phyloP scores from a whole-genome alignment of 371 early-diverging fungal species.

The Mucor racemosus region DNA sequence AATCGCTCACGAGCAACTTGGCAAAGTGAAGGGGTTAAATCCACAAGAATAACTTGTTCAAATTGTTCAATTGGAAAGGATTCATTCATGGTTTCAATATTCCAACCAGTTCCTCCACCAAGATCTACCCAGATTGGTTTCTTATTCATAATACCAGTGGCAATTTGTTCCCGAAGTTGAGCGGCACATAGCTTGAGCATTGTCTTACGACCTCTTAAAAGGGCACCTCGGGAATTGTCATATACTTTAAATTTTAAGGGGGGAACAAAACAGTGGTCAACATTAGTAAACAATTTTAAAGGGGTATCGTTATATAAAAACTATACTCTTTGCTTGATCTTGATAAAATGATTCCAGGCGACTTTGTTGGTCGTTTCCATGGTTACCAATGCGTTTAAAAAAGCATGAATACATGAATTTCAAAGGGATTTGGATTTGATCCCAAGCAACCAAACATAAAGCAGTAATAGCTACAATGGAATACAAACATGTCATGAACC shows the following conservation, averaged over 20 bases:
- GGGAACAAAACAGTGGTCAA: too few species aligned
- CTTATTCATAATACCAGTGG: constrained; percentile 28
- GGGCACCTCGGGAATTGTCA: constrained; percentile 63
- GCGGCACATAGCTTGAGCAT: constrained; percentile 84
- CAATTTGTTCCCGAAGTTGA: constrained; percentile 64
- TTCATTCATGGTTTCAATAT: constrained; percentile 83
- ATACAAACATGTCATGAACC: constrained; percentile 29
- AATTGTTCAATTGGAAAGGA: constrained; percentile 77
- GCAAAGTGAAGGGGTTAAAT: constrained; percentile 84
- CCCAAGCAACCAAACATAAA: constrained; percentile 32
- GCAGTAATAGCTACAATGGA: background rate
- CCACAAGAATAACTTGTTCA: constrained; percentile 80
- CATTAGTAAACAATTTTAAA: background rate
- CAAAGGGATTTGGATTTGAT: constrained; percentile 47
- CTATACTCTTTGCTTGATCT: constrained; percentile 74
- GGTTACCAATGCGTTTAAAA: constrained; percentile 73
- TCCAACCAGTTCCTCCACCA: constrained; percentile 89
- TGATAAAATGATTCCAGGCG: constrained; percentile 78
- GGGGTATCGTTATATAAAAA: too few species aligned
- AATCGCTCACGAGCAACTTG: constrained; percentile 80
- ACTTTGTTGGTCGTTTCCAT: constrained; percentile 61
- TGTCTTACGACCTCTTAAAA: constrained; percentile 79
- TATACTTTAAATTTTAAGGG: constrained; percentile 61
- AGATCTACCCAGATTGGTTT: constrained; percentile 80
- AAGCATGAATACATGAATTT: constrained; percentile 77